Percentiles rank a stretch among this genome's conserved stretches.
Conservation (phyloP, 73 alveolate genomes). For the Durusdinium trenchii region DNA sequence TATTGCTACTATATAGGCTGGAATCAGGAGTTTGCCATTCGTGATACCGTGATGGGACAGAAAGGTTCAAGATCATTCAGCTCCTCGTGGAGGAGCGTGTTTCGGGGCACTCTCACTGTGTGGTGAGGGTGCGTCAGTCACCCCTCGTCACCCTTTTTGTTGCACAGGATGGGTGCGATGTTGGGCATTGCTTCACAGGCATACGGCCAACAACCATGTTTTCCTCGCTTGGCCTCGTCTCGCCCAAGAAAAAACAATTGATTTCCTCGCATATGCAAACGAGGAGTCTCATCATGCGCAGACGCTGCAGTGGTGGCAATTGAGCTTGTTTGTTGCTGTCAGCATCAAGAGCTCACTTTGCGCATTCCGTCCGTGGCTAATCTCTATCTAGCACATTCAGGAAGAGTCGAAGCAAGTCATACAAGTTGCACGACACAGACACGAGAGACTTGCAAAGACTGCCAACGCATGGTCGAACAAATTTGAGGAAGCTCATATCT, state of each 20-base stretch:
- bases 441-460: not conserved
- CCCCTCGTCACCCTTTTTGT: constrained; percentile 7
- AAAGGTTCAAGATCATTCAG: constrained; percentile 11
- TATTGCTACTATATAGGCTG: not conserved
- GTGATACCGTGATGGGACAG: not conserved
- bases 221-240: not conserved
- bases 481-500: too few relatives aligned
- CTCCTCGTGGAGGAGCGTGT: too few relatives aligned
- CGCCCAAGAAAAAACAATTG: not conserved
- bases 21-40: not conserved
- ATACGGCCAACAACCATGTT: not conserved
- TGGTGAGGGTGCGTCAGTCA: not conserved
- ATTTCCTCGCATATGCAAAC: too few relatives aligned
- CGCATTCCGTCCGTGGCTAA: too few relatives aligned
- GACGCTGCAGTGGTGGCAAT: not conserved
- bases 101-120: not conserved
- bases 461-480: too few relatives aligned
- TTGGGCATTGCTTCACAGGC: constrained; percentile 43
- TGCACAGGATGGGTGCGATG: constrained; percentile 7
- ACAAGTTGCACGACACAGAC: not conserved
- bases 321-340: too few relatives aligned
- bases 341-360: too few relatives aligned
- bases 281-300: not conserved
- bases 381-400: too few relatives aligned
- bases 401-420: too few relatives aligned